Conservation (phyloP, 805 yeast genomes). For the Maudiozyma pseudohumilis region DNA sequence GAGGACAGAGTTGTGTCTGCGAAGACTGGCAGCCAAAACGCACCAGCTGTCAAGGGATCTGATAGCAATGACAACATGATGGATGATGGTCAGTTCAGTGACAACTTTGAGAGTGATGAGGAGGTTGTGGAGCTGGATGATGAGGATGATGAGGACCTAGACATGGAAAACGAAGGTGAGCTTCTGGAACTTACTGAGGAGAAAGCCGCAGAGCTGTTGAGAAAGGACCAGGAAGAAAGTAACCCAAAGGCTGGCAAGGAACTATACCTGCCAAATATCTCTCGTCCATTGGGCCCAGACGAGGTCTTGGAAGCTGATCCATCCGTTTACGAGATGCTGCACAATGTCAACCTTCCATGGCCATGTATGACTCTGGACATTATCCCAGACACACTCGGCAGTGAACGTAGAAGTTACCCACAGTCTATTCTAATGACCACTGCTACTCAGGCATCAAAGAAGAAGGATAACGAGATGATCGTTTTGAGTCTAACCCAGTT, state of each 20-base stretch:
- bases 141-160: constrained; percentile 37
- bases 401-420: constrained; percentile 83
- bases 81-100: constrained; percentile 82
- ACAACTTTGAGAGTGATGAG: constrained; percentile 86
- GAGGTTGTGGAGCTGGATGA: constrained; percentile 77
- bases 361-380: constrained; percentile 90
- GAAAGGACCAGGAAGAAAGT: constrained; percentile 31
- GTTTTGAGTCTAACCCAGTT: constrained; percentile 75
- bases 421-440: constrained; percentile 78
- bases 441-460: constrained; percentile 85
- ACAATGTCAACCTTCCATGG: constrained; percentile 90
- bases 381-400: constrained; percentile 76
- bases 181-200: constrained; percentile 29
- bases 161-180: constrained; percentile 29
- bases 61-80: constrained; percentile 47
- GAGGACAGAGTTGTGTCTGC: constrained; percentile 35
- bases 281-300: constrained; percentile 87
- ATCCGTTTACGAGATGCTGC: constrained; percentile 91
- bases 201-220: constrained; percentile 30
- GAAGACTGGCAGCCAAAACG: constrained; percentile 23
- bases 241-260: constrained; percentile 29
- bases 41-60: constrained; percentile 26
- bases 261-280: constrained; percentile 78
- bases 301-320: constrained; percentile 97
- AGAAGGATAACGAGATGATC: constrained; percentile 81